phyloP scores from a whole-genome alignment of 2,329 filamentous ascomycete species.

The Aspergillus latus region DNA sequence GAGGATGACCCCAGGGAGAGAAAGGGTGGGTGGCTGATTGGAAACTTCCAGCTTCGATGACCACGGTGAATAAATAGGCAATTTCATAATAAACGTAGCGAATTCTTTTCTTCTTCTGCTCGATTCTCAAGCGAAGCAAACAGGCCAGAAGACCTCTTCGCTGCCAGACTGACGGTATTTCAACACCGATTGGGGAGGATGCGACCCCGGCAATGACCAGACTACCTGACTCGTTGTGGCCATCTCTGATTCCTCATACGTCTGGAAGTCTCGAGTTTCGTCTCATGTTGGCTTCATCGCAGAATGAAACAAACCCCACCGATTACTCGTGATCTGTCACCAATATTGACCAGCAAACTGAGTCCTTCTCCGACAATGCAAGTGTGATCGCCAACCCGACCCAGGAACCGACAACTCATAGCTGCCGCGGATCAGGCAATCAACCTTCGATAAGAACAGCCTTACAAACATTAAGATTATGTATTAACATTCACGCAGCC shows the following conservation, averaged over 20 bases:
- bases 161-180: not conserved
- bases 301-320: not conserved
- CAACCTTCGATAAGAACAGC: not conserved
- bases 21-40: not conserved
- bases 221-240: not conserved
- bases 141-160: not conserved
- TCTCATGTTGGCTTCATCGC: slow-evolving; percentile 2
- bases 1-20: not conserved
- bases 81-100: not conserved
- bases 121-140: not conserved
- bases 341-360: not conserved
- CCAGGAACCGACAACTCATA: slow-evolving; percentile 5
- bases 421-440: not conserved
- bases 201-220: not conserved
- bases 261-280: not conserved
- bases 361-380: not conserved
- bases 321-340: not conserved
- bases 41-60: not conserved
- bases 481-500: not conserved
- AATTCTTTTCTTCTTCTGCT: not conserved
- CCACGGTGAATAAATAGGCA: not conserved
- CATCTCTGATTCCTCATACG: not conserved
- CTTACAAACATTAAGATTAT: not conserved
- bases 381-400: not conserved
- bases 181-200: slow-evolving; percentile 6